Evolutionary conservation across 2,329 filamentous ascomycete species (phyloP).

Genomic region (Fusarium multiceps): DNA sequence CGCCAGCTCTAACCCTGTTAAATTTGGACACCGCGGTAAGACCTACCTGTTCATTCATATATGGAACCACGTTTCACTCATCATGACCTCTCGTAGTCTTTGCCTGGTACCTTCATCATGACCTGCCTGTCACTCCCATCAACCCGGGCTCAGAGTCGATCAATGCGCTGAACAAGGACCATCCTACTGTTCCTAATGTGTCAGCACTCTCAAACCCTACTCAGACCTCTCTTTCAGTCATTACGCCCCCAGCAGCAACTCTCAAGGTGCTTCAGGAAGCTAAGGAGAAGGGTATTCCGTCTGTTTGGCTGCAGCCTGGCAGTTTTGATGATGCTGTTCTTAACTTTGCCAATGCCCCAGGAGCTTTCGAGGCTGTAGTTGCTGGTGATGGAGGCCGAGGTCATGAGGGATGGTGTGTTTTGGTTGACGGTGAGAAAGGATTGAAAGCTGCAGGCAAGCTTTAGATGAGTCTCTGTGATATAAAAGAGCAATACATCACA

Average conservation of each 20-base stretch:
- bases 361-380: constrained; percentile 75
- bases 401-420: constrained; percentile 84
- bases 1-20: constrained; percentile 83
- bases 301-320: constrained; percentile 92
- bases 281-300: constrained; percentile 74
- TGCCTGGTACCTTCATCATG: constrained; percentile 84
- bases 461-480: constrained; percentile 30
- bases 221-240: constrained; percentile 82
- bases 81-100: constrained; percentile 73
- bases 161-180: constrained; percentile 65
- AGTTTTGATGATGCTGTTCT: constrained; percentile 83
- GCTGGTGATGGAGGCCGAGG: constrained; percentile 72
- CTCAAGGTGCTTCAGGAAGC: constrained; percentile 81
- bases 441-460: constrained; percentile 67
- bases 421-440: constrained; percentile 82
- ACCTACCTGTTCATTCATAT: not conserved
- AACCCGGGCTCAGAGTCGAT: constrained; percentile 79
- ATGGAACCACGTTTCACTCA: constrained; percentile 6
- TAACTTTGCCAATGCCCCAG: constrained; percentile 70
- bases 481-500: not conserved
- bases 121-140: constrained; percentile 81
- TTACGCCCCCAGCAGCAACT: constrained; percentile 86
- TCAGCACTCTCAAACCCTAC: constrained; percentile 72
- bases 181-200: constrained; percentile 74
- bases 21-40: constrained; percentile 89